Evolutionary conservation across 257 asterid genomes (phyloP), one percentile per base, ranked within the genome.

Genomic region (Hygrophila difformis): DNA sequence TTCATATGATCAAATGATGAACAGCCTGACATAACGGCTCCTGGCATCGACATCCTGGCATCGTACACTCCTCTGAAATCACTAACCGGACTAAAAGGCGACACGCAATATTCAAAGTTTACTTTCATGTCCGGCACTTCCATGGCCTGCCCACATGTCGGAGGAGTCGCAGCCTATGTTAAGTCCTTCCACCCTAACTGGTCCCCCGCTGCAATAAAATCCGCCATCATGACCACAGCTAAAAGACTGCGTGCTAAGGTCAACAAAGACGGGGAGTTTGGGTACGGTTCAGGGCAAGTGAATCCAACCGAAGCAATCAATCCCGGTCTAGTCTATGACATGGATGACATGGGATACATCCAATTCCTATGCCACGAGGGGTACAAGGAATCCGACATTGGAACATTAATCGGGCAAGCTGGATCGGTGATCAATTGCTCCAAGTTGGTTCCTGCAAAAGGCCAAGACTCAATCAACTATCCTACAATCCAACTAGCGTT

Each of bases 71-170:
- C 73, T 1, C 12, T 88, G 72, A 73, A 55, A 61, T 66, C 97
- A 0, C 75, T 88, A 10, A 84, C 94, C 0, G 93, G 94, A 42
- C 46, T 75, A 51, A 59, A 69, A 65, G 97, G 84, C 7, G 95
- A 88, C 47, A 64, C 77, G 0, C 82, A 61, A 20, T 70, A 42
- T 50, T 74, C 95, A 9, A 72, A 79, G 49, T 88, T 81, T 70
- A 81, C 73, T 29, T 22, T 88, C 61, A 84, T 88, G 93, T 88
- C 97, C 0, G 97, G 97, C 29, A 88, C 97, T 16, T 88, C 97
- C 18, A 88, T 88, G 95, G 45, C 97, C 0, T 84, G 97, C 56
- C 97, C 97, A n/a, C 97, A 88, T 42, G 78, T 77, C 14, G 74
- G 72, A 14, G 95, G 95, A 11, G 67, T 56, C 1, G 91, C 94